Percentiles rank a stretch among this genome's conserved stretches.
phyloP scores from a whole-genome alignment of 345 rosid genomes.

The Citrus hindsii region DNA sequence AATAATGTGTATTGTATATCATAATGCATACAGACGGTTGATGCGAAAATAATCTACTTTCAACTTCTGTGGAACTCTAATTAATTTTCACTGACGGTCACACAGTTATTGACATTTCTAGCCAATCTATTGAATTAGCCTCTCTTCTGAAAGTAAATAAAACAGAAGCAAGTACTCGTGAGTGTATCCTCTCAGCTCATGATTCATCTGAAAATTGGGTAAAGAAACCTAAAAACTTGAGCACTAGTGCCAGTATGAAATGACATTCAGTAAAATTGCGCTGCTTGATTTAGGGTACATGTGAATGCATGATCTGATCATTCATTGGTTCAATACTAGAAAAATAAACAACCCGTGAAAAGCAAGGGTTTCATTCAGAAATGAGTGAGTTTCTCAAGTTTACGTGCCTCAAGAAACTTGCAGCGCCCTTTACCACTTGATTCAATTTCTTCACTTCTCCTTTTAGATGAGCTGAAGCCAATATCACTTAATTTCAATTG shows the following conservation, averaged over 20 bases:
- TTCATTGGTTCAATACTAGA: background rate
- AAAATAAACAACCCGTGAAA: background rate
- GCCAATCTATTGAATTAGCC: background rate
- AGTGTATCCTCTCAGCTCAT: background rate
- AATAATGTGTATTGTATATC: background rate
- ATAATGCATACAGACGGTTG: background rate
- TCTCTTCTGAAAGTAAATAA: background rate
- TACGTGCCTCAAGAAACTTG: constrained; percentile 77
- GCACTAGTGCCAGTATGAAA: too few relatives aligned
- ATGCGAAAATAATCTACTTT: background rate
- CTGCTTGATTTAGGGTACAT: background rate
- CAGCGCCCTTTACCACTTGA: constrained; percentile 88
- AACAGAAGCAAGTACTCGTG: background rate
- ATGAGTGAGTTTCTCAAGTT: constrained; percentile 65
- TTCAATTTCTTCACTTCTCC: constrained; percentile 67
- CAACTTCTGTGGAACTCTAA: background rate
- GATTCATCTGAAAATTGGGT: background rate
- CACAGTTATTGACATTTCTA: background rate
- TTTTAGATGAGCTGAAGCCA: constrained; percentile 60
- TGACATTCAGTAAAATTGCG: background rate
- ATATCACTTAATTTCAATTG: constrained; percentile 68
- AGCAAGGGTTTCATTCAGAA: constrained; percentile 37
- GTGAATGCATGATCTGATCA: background rate
- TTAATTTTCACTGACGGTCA: background rate
- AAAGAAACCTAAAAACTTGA: background rate